phyloP scores from a whole-genome alignment of 2,329 filamentous ascomycete species.

The Aspergillus sp. region DNA sequence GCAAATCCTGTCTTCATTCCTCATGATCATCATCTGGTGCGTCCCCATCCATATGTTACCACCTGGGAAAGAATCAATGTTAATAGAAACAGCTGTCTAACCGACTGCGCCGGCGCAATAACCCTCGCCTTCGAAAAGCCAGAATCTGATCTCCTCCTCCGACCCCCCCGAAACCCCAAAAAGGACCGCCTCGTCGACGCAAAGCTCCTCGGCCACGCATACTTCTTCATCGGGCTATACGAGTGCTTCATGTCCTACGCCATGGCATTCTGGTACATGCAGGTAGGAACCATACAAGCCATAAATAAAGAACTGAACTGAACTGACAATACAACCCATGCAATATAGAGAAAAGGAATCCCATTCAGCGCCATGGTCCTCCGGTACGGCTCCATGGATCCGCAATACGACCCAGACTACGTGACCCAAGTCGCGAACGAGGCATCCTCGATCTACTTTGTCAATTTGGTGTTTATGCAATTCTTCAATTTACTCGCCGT shows the following conservation, averaged over 20 bases:
- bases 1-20: conserved; percentile 70
- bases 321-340: neutral
- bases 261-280: conserved; percentile 67
- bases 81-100: conserved; percentile 59
- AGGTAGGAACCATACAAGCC: neutral
- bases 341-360: conserved; percentile 52
- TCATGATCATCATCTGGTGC: conserved; percentile 68
- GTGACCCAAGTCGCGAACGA: conserved; percentile 53
- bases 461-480: conserved; percentile 80
- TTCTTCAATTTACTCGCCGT: conserved; percentile 74
- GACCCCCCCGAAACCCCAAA: conserved; percentile 66
- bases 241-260: conserved; percentile 62
- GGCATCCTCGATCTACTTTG: conserved; percentile 74
- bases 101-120: conserved; percentile 71
- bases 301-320: neutral
- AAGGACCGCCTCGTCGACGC: conserved; percentile 72
- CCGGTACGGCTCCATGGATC: conserved; percentile 58
- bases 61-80: no score
- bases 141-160: conserved; percentile 71
- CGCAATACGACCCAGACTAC: conserved; percentile 53
- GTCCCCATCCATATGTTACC: neutral
- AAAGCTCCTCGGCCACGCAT: conserved; percentile 70
- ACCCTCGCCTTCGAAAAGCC: conserved; percentile 74
- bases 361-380: conserved; percentile 68
- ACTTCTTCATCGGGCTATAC: conserved; percentile 67